Evolutionary conservation across 2,329 filamentous ascomycete genomes (phyloP).

Genomic region (Clonostachys rosea): DNA sequence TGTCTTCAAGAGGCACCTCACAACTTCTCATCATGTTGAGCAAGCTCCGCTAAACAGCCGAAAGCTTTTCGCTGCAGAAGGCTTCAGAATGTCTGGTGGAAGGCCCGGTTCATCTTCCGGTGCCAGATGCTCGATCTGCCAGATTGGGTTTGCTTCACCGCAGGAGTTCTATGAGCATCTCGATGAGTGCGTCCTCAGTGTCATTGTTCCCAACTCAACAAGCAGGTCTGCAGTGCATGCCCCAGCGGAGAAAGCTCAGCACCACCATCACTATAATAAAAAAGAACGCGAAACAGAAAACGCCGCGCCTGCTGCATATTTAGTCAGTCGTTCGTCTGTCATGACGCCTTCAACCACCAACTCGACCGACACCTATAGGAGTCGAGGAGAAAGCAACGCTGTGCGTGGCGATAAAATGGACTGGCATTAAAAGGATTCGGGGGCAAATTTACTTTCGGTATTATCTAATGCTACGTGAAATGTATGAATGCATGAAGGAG

Average conservation of each 20-base stretch:
- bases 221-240: not conserved
- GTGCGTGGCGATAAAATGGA: too few species aligned
- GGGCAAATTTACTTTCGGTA: too few species aligned
- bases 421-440: too few species aligned
- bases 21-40: conserved; percentile 88
- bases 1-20: conserved; percentile 94
- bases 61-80: conserved; percentile 52
- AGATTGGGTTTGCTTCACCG: conserved; percentile 71
- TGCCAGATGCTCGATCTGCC: conserved; percentile 91
- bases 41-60: conserved; percentile 89
- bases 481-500: too few species aligned
- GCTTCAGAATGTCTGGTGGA: not conserved
- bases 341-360: too few species aligned
- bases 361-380: too few species aligned
- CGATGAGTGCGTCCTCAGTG: conserved; percentile 60
- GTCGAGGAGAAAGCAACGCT: too few species aligned
- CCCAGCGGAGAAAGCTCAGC: not conserved
- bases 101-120: not conserved
- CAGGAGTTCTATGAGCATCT: conserved; percentile 98
- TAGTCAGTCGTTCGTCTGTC: too few species aligned
- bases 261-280: too few species aligned
- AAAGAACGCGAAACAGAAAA: too few species aligned
- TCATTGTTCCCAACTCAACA: conserved; percentile 42
- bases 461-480: too few species aligned
- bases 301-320: too few species aligned